Base-by-base conservation (phyloP, 1,284 basidiomycete genomes). In the Coniferiporia weirii region DNA sequence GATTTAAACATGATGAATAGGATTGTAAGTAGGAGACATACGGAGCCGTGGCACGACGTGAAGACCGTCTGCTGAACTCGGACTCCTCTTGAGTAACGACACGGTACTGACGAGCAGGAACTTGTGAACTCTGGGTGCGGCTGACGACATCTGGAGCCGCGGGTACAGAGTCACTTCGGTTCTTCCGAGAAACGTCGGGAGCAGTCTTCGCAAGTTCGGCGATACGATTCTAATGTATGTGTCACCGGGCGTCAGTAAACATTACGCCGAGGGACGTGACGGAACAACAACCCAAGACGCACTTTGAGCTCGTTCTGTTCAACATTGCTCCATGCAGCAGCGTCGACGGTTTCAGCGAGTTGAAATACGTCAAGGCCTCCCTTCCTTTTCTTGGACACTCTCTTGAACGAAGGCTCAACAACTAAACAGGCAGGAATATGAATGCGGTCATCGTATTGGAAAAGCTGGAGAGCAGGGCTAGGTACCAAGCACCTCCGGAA, bases 301-400 rank as follows among this genome's bases (percentile, higher is more conserved):
- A 84, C 83, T 76, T 88, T 80, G n/a, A 91, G 77, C 51, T 76
- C 80, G 64, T 79, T 78, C 64, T 80, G 78, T 59, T 74, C 70
- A 53, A 78, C 80, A 66, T 88, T 80, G 47, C 84, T 74, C 87
- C 87, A 91, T 46, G 76, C 79, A 34, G 75, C 77, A 32, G 77
- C 72, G 63, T 89, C 88, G n/a, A 91, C 82, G 0, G 89, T 91
- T 66, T 85, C 82, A 0, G 86, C 87, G 68, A 89, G 90, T 67
- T 89, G 83, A 65, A 91, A 91, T 36, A 91, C 78, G 54, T 84
- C 83, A 32, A 82, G 62, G 4, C 78, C 80, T 1, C 81, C 76
- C 66, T 82, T 87, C 34, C 61, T 45, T 44, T 57, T 52, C 47
- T 62, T 62, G 4, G 45, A 27, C 15, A 44, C 73, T 89, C 90